A percentile compares a stretch with the other conserved stretches of the same genome.
phyloP scores from a whole-genome alignment of 2,329 filamentous ascomycete genomes.

The Epichloe sibirici region DNA sequence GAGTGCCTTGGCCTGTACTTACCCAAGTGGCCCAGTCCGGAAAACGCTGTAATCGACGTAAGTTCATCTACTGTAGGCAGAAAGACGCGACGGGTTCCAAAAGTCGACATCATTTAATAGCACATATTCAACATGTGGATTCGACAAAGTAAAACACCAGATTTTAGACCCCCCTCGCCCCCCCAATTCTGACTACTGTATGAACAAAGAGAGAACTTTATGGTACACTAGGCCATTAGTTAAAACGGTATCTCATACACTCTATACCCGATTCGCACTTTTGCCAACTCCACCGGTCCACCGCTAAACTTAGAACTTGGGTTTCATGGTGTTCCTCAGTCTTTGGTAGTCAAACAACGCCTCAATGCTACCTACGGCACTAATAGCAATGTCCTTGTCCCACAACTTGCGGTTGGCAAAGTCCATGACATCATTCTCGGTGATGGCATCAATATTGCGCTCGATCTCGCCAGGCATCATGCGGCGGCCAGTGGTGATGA shows the following conservation, averaged over 20 bases:
- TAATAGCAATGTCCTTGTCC: slow-evolving; percentile 94
- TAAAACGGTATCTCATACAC: slow-evolving; percentile 42
- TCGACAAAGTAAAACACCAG: slow-evolving; percentile 8
- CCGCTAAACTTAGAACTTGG: slow-evolving; percentile 46
- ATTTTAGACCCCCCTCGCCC: background rate
- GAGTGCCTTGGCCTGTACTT: no score
- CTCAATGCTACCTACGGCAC: slow-evolving; percentile 87
- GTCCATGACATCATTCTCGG: slow-evolving; percentile 92
- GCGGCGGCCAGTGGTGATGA: slow-evolving; percentile 90
- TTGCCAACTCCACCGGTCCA: slow-evolving; percentile 19
- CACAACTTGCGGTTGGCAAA: slow-evolving; percentile 92
- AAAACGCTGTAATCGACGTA: no score
- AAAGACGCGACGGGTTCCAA: background rate
- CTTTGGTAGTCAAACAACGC: slow-evolving; percentile 68
- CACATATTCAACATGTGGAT: slow-evolving; percentile 1
- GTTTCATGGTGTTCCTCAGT: slow-evolving; percentile 75
- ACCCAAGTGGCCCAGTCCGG: no score
- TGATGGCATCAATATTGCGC: slow-evolving; percentile 75
- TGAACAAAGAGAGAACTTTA: slow-evolving; percentile 32
- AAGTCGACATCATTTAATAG: background rate
- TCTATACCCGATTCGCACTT: slow-evolving; percentile 36
- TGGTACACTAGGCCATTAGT: slow-evolving; percentile 38
- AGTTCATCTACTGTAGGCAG: background rate
- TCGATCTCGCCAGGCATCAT: slow-evolving; percentile 91
- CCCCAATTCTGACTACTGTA: slow-evolving; percentile 16